These are phyloP conservation scores for Aspergillus ellipticus DNA, from an alignment of 495 filamentous ascomycete species.

Conservation along the genomic window DNA sequence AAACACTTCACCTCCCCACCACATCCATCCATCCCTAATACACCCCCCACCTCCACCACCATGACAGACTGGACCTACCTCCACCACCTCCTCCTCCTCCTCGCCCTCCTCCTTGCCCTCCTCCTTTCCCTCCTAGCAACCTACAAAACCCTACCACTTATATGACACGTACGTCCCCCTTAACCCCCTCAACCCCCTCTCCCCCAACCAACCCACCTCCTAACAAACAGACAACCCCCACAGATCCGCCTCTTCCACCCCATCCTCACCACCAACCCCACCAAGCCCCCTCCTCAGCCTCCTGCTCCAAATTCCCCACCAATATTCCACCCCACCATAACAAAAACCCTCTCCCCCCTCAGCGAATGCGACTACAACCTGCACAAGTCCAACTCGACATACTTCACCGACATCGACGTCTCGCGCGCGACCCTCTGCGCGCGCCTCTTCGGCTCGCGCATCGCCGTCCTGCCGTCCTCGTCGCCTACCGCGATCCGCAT, in stretches of 20 bases:
- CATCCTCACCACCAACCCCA: neutral
- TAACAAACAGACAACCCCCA: neutral
- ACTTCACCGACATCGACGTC: conserved; percentile 77
- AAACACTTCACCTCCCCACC: neutral
- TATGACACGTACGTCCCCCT: neutral
- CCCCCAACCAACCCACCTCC: neutral
- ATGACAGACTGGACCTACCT: neutral
- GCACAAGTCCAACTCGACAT: conserved; percentile 73
- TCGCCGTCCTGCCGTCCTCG: conserved; percentile 33
- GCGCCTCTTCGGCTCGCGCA: conserved; percentile 45
- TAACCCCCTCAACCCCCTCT: neutral
- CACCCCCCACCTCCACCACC: neutral
- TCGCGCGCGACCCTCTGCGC: conserved; percentile 60
- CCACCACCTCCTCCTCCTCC: neutral
- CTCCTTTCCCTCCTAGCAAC: neutral
- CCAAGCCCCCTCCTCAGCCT: neutral
- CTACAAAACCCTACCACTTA: neutral
- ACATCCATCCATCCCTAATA: neutral
- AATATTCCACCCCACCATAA: neutral
- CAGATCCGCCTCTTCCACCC: neutral
- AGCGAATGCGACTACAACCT: conserved; percentile 51
- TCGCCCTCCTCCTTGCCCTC: neutral
- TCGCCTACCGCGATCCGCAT: neutral
- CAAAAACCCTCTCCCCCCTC: neutral
- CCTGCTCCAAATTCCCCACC: no score